Evolutionary conservation across 208 protist species (phyloP), one percentile per base, ranked within the genome.

Genomic region (Trypanosoma theileri): DNA sequence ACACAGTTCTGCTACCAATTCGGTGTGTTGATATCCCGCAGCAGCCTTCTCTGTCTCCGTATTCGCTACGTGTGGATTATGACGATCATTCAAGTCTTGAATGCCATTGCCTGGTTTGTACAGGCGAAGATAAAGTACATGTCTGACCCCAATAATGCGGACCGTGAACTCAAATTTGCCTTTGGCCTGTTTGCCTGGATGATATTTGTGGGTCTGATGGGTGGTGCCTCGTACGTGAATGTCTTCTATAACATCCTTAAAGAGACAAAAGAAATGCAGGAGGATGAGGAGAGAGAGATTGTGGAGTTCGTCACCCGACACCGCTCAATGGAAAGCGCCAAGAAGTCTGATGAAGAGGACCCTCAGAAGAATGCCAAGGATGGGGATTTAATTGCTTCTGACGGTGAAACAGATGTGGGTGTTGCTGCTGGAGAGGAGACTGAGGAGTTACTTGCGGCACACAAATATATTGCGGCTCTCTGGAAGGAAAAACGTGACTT

Each of bases 171-270:
- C 16, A 78, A 77, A 11, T 65, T 93, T 35, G 75, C 85, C 42
- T 96, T 91, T 65, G 21, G 88, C 4, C 73, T 92, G 12, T 97
- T 96, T 58, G 75, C 62, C 19, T 88, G 85, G 77, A 96, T 98
- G 92, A 22, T 97, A n/a, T 96, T 90, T 54, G 87, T 96, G 31
- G 94, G 94, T 21, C 70, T 97, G 11, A 59, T 97, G 19, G 91
- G 94, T 45, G 94, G 94, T 40, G 86, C 89, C 8, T 94, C 85
- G 10, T 98, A 98, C 73, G 94, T 98, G 13, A 98, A 98, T 71
- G 77, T 88, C 17, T 97, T 98, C 51, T 96, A 92, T 66, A 71
- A 95, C 19, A 87, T 97, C 44, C 69, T 98, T 13, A 68, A 79
- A 46, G 70, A 73, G 6, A 73, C 76, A 24, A 28, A 66, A 14